These are phyloP conservation scores for Colletotrichum chrysophilum DNA, from an alignment of 2,329 filamentous ascomycete species.

Conservation along the genomic window DNA sequence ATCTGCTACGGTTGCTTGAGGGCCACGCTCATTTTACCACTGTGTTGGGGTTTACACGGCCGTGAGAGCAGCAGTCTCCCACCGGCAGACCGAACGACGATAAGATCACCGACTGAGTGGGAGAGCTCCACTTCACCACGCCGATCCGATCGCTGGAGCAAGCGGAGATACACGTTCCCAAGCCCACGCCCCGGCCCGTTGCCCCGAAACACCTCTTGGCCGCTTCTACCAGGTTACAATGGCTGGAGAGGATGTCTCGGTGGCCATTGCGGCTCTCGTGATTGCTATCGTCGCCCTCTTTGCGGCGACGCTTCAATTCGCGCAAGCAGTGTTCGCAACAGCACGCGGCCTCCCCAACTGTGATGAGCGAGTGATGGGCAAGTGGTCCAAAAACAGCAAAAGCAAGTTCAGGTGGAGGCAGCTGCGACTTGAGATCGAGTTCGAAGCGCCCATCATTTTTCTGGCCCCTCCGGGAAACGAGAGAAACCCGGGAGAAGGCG, in stretches of 20 bases:
- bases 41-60: neutral
- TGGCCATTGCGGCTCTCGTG: neutral
- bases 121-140: neutral
- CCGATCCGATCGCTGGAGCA: neutral
- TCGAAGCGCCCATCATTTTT: constrained; percentile 14
- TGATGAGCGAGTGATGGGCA: neutral
- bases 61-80: neutral
- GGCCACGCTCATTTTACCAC: neutral
- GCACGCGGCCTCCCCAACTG: constrained; percentile 1
- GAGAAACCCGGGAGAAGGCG: neutral
- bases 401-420: neutral
- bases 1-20: neutral
- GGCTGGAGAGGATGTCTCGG: neutral
- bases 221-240: neutral
- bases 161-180: neutral
- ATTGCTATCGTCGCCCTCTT: constrained; percentile 1
- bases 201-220: neutral
- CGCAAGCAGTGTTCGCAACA: constrained; percentile 3
- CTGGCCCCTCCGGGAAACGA: neutral
- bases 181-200: neutral
- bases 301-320: neutral
- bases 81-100: neutral
- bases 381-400: neutral
- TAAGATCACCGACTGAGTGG: neutral
- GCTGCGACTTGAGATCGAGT: neutral